Evolutionary conservation across 1,284 basidiomycete species (phyloP).

Genomic region (Cutaneotrichosporon cavernicola): DNA sequence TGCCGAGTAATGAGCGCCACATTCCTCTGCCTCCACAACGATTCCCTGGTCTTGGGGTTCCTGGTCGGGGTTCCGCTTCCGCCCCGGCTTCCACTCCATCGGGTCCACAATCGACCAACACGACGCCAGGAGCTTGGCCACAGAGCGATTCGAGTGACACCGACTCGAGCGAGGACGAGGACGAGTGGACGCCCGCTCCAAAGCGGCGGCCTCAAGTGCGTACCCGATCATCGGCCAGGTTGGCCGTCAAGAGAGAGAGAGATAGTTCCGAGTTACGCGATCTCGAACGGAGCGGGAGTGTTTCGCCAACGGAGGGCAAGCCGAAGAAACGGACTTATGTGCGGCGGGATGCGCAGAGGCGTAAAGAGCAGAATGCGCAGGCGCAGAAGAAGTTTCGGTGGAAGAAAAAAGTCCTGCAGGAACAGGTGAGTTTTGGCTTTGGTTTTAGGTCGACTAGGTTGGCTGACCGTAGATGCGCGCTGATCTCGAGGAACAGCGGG

Average conservation of each 20-base stretch:
- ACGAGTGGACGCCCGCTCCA: constrained; percentile 1
- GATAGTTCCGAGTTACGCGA: neutral
- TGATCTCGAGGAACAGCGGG: constrained; percentile 15
- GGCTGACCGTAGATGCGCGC: constrained; percentile 17
- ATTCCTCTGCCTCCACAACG: neutral
- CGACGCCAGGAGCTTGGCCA: too few relatives aligned
- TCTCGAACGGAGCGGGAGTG: neutral
- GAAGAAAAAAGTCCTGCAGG: constrained; percentile 33
- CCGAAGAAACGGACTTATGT: constrained; percentile 24
- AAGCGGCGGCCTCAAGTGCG: neutral
- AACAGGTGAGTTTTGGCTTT: constrained; percentile 25
- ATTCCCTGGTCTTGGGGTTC: neutral
- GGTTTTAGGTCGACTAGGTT: too few relatives aligned
- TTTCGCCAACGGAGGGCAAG: neutral
- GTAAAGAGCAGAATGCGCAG: constrained; percentile 34
- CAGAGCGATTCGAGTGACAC: too few relatives aligned
- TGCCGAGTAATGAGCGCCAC: neutral
- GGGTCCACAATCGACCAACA: too few relatives aligned
- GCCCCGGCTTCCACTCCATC: neutral
- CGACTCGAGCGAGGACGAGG: constrained; percentile 5
- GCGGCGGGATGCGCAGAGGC: constrained; percentile 29
- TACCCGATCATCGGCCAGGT: neutral
- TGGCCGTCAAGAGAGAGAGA: constrained; percentile 1
- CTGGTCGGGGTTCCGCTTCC: neutral
- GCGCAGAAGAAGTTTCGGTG: constrained; percentile 33